Evolutionary conservation across 1,284 basidiomycete species (phyloP).

Genomic region (Fomitopsis betulina): DNA sequence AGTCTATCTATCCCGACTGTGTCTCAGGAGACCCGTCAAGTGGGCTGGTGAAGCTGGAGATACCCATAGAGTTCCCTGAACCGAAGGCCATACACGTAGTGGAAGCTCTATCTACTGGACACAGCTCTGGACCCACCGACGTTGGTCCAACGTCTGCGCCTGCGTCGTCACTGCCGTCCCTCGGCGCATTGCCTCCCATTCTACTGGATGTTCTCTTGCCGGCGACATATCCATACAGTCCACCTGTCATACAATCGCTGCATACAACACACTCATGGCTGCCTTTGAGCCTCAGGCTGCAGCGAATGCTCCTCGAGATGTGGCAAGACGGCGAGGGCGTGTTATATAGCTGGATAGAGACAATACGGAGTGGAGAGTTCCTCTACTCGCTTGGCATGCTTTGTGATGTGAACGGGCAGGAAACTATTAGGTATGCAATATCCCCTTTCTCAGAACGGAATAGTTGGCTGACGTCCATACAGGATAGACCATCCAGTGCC

Average conservation of each 20-base stretch:
- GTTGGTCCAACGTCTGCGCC: neutral
- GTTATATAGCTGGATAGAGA: slow-evolving; percentile 69
- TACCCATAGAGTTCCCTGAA: slow-evolving; percentile 55
- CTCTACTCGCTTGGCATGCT: slow-evolving; percentile 36
- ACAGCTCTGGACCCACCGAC: neutral
- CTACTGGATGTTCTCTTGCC: slow-evolving; percentile 54
- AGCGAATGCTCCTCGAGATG: slow-evolving; percentile 39
- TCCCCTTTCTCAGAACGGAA: slow-evolving; percentile 3
- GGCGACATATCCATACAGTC: slow-evolving; percentile 47
- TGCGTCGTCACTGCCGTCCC: slow-evolving; percentile 9
- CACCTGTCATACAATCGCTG: slow-evolving; percentile 53
- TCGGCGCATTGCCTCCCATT: slow-evolving; percentile 58
- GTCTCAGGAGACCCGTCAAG: slow-evolving; percentile 39
- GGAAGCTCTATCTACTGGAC: slow-evolving; percentile 12
- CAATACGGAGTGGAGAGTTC: slow-evolving; percentile 60
- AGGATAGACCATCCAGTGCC: slow-evolving; percentile 58
- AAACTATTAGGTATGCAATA: slow-evolving; percentile 41
- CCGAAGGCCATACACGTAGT: slow-evolving; percentile 35
- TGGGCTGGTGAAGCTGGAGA: slow-evolving; percentile 46
- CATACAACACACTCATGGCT: slow-evolving; percentile 62
- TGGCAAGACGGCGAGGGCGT: slow-evolving; percentile 59
- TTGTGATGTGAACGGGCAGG: slow-evolving; percentile 19
- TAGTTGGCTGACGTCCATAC: slow-evolving; percentile 8
- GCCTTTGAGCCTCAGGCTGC: slow-evolving; percentile 34
- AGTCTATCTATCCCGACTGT: slow-evolving; percentile 75